Conservation (phyloP, 495 filamentous ascomycete species). For the Neurospora sp. region DNA sequence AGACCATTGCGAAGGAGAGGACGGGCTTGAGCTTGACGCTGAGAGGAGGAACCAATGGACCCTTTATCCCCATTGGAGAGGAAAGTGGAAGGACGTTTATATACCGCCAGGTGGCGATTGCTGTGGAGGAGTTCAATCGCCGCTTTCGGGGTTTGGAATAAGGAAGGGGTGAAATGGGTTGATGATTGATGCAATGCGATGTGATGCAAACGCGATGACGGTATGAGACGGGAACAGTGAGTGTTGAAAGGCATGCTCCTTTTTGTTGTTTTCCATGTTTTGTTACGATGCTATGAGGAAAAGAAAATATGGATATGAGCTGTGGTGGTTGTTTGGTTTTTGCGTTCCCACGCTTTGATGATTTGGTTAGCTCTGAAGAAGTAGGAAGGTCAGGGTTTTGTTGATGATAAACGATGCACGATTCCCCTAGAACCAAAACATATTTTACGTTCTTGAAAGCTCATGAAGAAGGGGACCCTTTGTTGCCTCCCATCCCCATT, state of each 20-base stretch:
- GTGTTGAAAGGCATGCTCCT: not conserved
- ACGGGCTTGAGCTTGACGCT: constrained; percentile 84
- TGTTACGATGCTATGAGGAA: not conserved
- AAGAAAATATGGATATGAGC: not conserved
- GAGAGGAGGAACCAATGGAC: constrained; percentile 83
- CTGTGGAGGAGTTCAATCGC: constrained; percentile 49
- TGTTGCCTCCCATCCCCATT: not conserved
- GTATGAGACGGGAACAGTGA: not conserved
- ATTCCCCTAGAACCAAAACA: not conserved
- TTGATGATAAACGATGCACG: not conserved
- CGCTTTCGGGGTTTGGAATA: constrained; percentile 37
- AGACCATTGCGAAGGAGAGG: constrained; percentile 92
- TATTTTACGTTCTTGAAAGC: not conserved
- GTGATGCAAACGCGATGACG: not conserved
- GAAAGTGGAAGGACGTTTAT: constrained; percentile 83
- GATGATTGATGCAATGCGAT: not conserved
- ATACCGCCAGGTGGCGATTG: constrained; percentile 50
- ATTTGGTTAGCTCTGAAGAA: not conserved
- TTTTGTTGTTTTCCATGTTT: not conserved
- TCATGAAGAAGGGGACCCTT: not conserved
- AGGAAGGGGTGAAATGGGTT: not conserved
- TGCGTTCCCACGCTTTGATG: not conserved
- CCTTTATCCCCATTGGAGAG: constrained; percentile 87
- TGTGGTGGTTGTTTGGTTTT: not conserved
- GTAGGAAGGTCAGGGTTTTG: not conserved